Conservation (phyloP, 352 stramenopile genomes). For the Phytophthora niederhauseri region DNA sequence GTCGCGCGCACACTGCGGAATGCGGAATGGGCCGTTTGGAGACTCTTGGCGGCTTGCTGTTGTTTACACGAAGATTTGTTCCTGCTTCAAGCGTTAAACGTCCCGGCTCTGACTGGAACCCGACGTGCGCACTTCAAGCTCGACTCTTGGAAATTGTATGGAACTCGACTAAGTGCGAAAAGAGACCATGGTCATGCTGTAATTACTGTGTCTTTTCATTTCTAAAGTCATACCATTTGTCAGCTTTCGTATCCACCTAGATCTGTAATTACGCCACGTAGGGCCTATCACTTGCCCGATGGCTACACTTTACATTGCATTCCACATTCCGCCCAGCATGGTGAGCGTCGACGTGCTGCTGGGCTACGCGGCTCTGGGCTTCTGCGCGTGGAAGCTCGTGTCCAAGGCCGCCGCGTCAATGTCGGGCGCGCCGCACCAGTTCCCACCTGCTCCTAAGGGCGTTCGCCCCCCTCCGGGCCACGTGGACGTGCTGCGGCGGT, state of each 20-base stretch:
- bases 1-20: neutral
- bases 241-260: neutral
- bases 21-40: neutral
- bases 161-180: neutral
- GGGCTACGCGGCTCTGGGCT: slow-evolving; percentile 3
- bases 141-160: neutral
- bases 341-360: slow-evolving; percentile 11
- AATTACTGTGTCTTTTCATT: neutral
- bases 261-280: neutral
- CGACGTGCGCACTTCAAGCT: slow-evolving; percentile 3
- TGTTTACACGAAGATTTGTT: slow-evolving; percentile 34
- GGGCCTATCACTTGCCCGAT: neutral
- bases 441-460: slow-evolving; percentile 21
- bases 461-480: neutral
- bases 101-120: neutral
- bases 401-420: slow-evolving; percentile 5
- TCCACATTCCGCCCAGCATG: slow-evolving; percentile 1
- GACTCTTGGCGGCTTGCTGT: neutral
- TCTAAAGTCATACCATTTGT: neutral
- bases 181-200: neutral
- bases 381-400: slow-evolving; percentile 17
- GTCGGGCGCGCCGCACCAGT: slow-evolving; percentile 20
- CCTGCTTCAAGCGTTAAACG: neutral
- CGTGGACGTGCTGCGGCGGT: slow-evolving; percentile 32
- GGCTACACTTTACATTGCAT: slow-evolving; percentile 11